Conservation (phyloP, 2,329 filamentous ascomycete species). For the Cytospora piceae region DNA sequence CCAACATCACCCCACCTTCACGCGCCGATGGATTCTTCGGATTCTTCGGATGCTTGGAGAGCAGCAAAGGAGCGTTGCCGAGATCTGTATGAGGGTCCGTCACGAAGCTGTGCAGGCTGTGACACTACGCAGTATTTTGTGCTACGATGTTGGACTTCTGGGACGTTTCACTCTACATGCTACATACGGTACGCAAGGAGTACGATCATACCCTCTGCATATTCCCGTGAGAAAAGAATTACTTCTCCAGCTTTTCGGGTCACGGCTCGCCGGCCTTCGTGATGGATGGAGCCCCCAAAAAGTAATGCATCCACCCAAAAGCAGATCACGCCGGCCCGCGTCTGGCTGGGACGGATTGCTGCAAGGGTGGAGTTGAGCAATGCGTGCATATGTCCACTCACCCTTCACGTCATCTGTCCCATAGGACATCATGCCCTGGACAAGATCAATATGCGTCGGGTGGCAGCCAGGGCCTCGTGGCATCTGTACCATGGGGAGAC, state of each 20-base stretch:
- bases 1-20: not conserved
- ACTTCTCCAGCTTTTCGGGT: conserved; percentile 19
- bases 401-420: not conserved
- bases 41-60: not conserved
- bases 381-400: conserved; percentile 2
- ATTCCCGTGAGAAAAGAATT: conserved; percentile 3
- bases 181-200: too few relatives aligned
- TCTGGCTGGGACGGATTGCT: conserved; percentile 8
- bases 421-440: not conserved
- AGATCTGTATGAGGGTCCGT: not conserved
- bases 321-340: conserved; percentile 15
- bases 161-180: too few relatives aligned
- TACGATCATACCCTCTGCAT: not conserved
- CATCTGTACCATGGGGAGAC: not conserved
- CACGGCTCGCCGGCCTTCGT: conserved; percentile 11
- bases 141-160: not conserved
- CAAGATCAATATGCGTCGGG: not conserved
- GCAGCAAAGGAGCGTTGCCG: not conserved
- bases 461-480: not conserved
- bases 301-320: conserved; percentile 6
- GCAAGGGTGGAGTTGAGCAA: conserved; percentile 15
- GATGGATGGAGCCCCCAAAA: conserved; percentile 16
- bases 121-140: not conserved
- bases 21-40: not conserved
- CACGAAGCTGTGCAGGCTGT: not conserved